phyloP scores from a whole-genome alignment of 768 basidiomycete species.

The Candolleomyces eurysporus region DNA sequence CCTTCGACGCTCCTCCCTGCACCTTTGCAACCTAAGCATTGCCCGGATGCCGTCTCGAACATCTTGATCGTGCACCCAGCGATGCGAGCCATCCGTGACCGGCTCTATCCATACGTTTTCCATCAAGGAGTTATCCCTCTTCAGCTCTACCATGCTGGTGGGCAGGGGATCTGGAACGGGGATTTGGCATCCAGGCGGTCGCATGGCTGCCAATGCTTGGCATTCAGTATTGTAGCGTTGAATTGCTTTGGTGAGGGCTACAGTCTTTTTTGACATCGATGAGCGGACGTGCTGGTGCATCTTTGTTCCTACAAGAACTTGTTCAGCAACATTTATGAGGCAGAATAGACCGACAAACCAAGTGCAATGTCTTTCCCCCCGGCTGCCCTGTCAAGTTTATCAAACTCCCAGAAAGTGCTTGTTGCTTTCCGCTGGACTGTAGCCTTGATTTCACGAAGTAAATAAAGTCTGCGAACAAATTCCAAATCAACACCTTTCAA shows the following conservation, averaged over 20 bases:
- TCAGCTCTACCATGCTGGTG: conserved; percentile 20
- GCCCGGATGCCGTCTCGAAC: conserved; percentile 29
- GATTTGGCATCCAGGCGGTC: conserved; percentile 20
- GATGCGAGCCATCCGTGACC: conserved; percentile 9
- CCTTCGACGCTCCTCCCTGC: conserved; percentile 25
- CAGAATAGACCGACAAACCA: conserved; percentile 17
- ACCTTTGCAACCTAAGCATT: conserved; percentile 25
- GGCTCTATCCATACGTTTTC: conserved; percentile 36
- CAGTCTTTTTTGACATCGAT: conserved; percentile 27
- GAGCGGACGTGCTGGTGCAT: conserved; percentile 29
- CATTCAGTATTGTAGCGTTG: conserved; percentile 18
- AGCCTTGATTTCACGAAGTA: conserved; percentile 35
- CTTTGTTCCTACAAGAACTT: conserved; percentile 24
- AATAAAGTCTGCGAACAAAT: conserved; percentile 27
- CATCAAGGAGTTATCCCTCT: conserved; percentile 20
- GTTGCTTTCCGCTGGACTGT: conserved; percentile 31
- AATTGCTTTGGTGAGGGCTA: conserved; percentile 25
- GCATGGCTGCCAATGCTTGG: not conserved
- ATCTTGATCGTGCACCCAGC: conserved; percentile 31
- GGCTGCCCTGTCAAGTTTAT: conserved; percentile 28
- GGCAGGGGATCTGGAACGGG: conserved; percentile 30
- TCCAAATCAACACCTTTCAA: conserved; percentile 26
- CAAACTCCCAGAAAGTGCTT: conserved; percentile 34
- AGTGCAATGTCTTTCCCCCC: conserved; percentile 25
- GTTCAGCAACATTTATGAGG: not conserved